Evolutionary conservation across 805 yeast species (phyloP).

Genomic region (Candida nemodendra): DNA sequence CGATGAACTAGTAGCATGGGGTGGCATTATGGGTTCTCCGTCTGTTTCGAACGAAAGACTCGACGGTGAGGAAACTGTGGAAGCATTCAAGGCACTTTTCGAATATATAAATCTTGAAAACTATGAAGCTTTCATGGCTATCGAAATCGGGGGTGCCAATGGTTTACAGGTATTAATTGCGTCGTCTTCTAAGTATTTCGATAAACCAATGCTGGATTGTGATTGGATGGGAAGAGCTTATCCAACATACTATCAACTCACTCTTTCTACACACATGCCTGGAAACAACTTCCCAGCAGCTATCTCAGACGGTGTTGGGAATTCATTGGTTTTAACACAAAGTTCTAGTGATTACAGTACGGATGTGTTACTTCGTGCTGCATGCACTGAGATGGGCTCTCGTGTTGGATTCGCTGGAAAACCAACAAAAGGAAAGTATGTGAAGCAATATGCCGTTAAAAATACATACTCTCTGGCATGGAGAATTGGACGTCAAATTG

Average conservation of each 20-base stretch:
- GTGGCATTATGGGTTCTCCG: conserved; percentile 45
- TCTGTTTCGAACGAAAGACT: conserved; percentile 44
- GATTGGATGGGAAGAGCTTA: conserved; percentile 50
- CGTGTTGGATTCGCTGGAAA: conserved; percentile 36
- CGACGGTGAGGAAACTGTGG: conserved; percentile 36
- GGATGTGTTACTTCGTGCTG: conserved; percentile 40
- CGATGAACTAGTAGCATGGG: conserved; percentile 30
- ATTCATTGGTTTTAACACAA: conserved; percentile 31
- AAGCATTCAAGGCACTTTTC: conserved; percentile 29
- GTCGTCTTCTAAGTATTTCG: conserved; percentile 16
- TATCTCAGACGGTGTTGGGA: conserved; percentile 40
- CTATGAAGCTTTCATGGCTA: conserved; percentile 35
- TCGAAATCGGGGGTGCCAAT: conserved; percentile 45
- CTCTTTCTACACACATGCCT: conserved; percentile 30
- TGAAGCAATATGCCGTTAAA: conserved; percentile 17
- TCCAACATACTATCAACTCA: conserved; percentile 42
- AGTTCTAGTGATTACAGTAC: conserved; percentile 32
- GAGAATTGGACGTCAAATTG: conserved; percentile 46
- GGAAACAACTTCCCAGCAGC: conserved; percentile 18
- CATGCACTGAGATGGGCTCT: conserved; percentile 40
- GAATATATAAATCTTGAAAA: conserved; percentile 20
- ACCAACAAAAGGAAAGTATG: conserved; percentile 15
- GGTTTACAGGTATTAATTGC: conserved; percentile 33
- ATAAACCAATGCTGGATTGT: conserved; percentile 34
- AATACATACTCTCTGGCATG: conserved; percentile 40